Evolutionary conservation across 2,329 filamentous ascomycete genomes (phyloP), one percentile per base, ranked within the genome.

Genomic region (Alternaria solani): DNA sequence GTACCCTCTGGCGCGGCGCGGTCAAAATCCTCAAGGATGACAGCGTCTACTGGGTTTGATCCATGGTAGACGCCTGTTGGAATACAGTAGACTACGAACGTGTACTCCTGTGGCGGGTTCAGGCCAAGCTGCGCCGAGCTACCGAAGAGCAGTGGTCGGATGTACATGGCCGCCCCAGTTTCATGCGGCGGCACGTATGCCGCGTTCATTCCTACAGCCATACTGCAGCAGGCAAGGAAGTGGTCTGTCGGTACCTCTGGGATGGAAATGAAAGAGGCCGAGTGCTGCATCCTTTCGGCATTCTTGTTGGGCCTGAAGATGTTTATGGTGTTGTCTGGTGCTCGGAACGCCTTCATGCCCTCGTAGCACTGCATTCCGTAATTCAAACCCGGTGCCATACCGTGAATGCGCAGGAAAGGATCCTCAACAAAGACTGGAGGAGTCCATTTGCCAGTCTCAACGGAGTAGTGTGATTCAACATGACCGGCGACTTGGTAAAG

Each of bases 281-380:
- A 95, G 82, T 93, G 89, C 76, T 93, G 91, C 84, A 98, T 88
- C 61, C 94, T 92, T 42, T 82, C 80, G 38, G 94, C 95, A 78
- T 98, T 98, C 75, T 90, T 88, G 73, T 89, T 86, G 0, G 94
- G 92, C 5, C 94, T 91, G 87, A 98, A 98, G 78, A 98, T 87
- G 76, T 89, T 88, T 81, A 98, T 94, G 61, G 81, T 80, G 78
- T 91, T 87, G 59, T 86, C 83, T 18, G 93, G 91, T 2, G 85
- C 84, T 64, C 94, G 93, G 86, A 97, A 97, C 56, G 94, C 94
- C 81, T 98, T 98, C 78, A 98, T 88, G n/a, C 95, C 95, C 79
- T 99, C 95, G 84, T 96, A 99, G 72, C 93, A 94, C 82, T 98
- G 95, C 77, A 97, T 93, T 59, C 94, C 75, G 79, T 99, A 99